phyloP scores from a whole-genome alignment of 129 eudicot species.

The Lactuca sativa region DNA sequence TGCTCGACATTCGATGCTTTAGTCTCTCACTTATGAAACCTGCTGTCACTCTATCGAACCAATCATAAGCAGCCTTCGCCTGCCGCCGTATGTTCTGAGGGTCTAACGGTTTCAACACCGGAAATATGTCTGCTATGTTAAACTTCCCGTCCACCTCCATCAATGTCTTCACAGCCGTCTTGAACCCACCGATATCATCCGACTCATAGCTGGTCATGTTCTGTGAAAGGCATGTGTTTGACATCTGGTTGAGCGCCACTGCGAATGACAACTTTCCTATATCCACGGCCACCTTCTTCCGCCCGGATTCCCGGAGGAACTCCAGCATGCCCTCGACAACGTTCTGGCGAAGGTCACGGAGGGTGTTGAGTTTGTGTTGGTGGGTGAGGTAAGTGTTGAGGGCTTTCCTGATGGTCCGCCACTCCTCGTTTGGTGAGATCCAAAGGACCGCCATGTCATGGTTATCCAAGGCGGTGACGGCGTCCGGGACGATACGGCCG shows the following conservation, averaged over 20 bases:
- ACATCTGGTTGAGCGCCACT: conserved; percentile 41
- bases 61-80: conserved; percentile 34
- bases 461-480: conserved; percentile 32
- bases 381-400: conserved; percentile 41
- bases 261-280: conserved; percentile 47
- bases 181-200: conserved; percentile 31
- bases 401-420: conserved; percentile 51
- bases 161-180: conserved; percentile 25
- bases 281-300: conserved; percentile 25
- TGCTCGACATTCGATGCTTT: conserved; percentile 16
- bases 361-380: conserved; percentile 38
- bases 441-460: conserved; percentile 43
- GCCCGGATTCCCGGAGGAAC: conserved; percentile 25
- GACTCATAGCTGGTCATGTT: conserved; percentile 32
- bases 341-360: conserved; percentile 35
- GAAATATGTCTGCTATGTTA: conserved; percentile 48
- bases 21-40: conserved; percentile 29
- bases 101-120: conserved; percentile 42
- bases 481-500: conserved; percentile 43
- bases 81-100: conserved; percentile 48
- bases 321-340: conserved; percentile 38
- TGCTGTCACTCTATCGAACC: conserved; percentile 23
- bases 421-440: conserved; percentile 38
- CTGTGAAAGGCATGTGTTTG: conserved; percentile 39
- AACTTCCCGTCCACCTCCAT: conserved; percentile 48